These are phyloP conservation scores for Fusarium sp. DNA, from an alignment of 2,329 filamentous ascomycete species.

Conservation along the genomic window DNA sequence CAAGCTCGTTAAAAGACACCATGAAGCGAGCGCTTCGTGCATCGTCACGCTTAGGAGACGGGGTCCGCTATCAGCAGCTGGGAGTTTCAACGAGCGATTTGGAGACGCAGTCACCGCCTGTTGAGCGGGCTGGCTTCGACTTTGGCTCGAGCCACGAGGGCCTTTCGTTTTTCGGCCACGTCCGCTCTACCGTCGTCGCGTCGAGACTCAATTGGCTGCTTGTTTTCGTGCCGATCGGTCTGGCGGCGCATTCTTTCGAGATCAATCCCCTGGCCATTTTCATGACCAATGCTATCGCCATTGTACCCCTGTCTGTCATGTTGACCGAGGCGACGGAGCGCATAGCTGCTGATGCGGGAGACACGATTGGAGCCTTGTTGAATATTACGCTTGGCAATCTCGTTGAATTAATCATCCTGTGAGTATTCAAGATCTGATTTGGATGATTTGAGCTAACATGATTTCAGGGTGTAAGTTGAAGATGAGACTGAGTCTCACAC, in stretches of 20 bases:
- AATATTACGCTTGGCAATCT: conserved; percentile 74
- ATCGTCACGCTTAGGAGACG: conserved; percentile 41
- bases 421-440: conserved; percentile 30
- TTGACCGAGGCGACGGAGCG: conserved; percentile 71
- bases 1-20: conserved; percentile 32
- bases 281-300: conserved; percentile 71
- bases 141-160: conserved; percentile 19
- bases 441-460: conserved; percentile 47
- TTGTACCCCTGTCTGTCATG: conserved; percentile 69
- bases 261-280: conserved; percentile 62
- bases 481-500: neutral
- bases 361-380: conserved; percentile 70
- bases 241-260: conserved; percentile 63
- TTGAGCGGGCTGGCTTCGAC: conserved; percentile 33
- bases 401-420: conserved; percentile 73
- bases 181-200: conserved; percentile 49
- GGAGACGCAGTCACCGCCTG: conserved; percentile 41
- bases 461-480: conserved; percentile 53
- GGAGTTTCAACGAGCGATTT: conserved; percentile 39
- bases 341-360: conserved; percentile 68
- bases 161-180: conserved; percentile 40
- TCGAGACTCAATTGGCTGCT: conserved; percentile 74
- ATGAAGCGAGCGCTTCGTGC: conserved; percentile 44
- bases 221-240: conserved; percentile 78
- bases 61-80: conserved; percentile 44